Evolutionary conservation across 1,284 basidiomycete species (phyloP).

Genomic region (Neonothopanus nambi): DNA sequence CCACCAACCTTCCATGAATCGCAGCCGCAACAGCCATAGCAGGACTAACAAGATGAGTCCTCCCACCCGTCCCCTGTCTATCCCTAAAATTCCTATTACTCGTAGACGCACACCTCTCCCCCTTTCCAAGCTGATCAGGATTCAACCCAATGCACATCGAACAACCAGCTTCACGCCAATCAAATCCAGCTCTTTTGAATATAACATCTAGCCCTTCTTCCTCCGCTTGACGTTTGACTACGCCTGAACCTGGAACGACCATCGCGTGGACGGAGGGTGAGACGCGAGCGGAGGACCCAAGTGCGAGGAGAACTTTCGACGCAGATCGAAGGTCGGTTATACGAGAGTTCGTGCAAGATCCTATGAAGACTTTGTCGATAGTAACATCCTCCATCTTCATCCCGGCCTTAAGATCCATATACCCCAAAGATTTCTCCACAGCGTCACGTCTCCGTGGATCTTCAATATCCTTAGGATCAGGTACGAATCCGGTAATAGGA

Average conservation of each 20-base stretch:
- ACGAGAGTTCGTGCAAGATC: conserved; percentile 95
- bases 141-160: conserved; percentile 99
- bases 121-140: conserved; percentile 87
- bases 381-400: conserved; percentile 84
- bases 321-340: conserved; percentile 95
- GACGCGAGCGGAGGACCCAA: conserved; percentile 77
- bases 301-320: conserved; percentile 76
- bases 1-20: conserved; percentile 83
- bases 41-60: conserved; percentile 91
- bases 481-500: conserved; percentile 83
- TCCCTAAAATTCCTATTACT: conserved; percentile 98
- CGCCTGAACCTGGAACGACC: conserved; percentile 93
- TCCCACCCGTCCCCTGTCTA: conserved; percentile 86
- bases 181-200: conserved; percentile 93
- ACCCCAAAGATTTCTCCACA: conserved; percentile 79
- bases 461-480: conserved; percentile 71
- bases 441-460: conserved; percentile 70
- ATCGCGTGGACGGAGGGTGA: conserved; percentile 82
- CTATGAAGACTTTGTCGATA: conserved; percentile 95
- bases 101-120: conserved; percentile 92
- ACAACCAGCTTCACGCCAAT: conserved; percentile 96
- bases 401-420: conserved; percentile 72
- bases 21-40: conserved; percentile 96
- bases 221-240: conserved; percentile 94
- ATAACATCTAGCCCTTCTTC: conserved; percentile 88